Percentiles rank a stretch among this genome's conserved stretches.
Evolutionary conservation across 495 filamentous ascomycete genomes (phyloP).

Genomic region (Podospora anserina): DNA sequence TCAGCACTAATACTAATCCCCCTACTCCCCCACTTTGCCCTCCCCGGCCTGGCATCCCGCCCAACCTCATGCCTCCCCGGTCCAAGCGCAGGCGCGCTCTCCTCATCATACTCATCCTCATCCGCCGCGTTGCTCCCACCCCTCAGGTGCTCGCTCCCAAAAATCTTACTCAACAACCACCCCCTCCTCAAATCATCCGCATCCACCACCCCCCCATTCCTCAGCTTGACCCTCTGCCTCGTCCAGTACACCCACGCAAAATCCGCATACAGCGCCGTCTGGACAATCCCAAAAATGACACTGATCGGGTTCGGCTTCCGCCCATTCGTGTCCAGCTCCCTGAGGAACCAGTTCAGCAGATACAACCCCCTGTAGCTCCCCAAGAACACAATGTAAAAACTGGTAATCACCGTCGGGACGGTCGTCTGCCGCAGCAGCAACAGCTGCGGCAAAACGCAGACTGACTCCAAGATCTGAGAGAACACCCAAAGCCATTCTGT

Average conservation of each 20-base stretch:
- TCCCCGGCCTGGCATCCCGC: slow-evolving; percentile 25
- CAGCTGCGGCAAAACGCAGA: slow-evolving; percentile 87
- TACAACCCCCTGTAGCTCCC: slow-evolving; percentile 90
- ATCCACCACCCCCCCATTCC: slow-evolving; percentile 89
- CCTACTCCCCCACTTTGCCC: slow-evolving; percentile 67
- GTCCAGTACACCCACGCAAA: slow-evolving; percentile 97
- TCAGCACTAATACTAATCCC: slow-evolving; percentile 81
- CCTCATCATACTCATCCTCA: slow-evolving; percentile 44
- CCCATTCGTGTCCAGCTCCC: slow-evolving; percentile 54
- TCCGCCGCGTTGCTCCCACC: slow-evolving; percentile 17
- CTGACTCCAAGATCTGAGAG: slow-evolving; percentile 84
- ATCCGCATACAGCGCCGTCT: slow-evolving; percentile 88
- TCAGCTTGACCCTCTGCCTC: slow-evolving; percentile 88
- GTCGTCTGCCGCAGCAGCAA: slow-evolving; percentile 88
- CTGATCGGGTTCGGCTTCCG: slow-evolving; percentile 65
- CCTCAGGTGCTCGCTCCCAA: slow-evolving; percentile 47
- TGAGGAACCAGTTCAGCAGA: slow-evolving; percentile 86
- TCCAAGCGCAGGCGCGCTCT: slow-evolving; percentile 46
- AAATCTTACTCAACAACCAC: slow-evolving; percentile 63
- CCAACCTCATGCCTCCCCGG: slow-evolving; percentile 16
- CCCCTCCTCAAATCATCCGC: slow-evolving; percentile 80
- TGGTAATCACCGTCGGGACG: slow-evolving; percentile 93
- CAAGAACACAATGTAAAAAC: slow-evolving; percentile 84
- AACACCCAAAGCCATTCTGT: slow-evolving; percentile 73
- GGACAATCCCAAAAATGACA: slow-evolving; percentile 80